Conservation (phyloP, 2,329 filamentous ascomycete genomes). For the Fusarium mexicanum region DNA sequence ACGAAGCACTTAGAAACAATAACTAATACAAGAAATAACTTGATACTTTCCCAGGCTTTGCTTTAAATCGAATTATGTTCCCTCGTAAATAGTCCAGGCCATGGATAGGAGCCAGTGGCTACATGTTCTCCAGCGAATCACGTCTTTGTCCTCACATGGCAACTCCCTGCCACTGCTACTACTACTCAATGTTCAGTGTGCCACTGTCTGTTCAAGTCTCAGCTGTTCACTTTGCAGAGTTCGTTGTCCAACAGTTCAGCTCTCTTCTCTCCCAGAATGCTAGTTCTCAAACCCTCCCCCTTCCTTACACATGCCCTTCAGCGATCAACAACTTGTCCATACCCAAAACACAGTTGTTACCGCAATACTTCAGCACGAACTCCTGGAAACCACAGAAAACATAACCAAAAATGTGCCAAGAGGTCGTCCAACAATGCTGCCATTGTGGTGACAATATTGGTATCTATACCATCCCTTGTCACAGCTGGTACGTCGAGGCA, state of each 20-base stretch:
- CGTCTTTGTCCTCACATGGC: neutral
- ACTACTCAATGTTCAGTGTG: neutral
- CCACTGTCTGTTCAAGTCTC: neutral
- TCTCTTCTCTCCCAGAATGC: neutral
- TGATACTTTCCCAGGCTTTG: neutral
- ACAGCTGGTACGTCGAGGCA: neutral
- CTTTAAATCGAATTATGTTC: neutral
- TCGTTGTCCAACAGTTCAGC: too few species aligned
- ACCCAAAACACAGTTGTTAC: neutral
- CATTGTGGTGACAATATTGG: constrained; percentile 18
- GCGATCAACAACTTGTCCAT: neutral
- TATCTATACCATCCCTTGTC: constrained; percentile 2
- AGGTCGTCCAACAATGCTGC: constrained; percentile 10
- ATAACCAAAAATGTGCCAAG: constrained; percentile 8
- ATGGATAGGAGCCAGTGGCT: neutral
- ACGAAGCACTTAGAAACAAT: neutral
- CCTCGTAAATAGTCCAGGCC: neutral
- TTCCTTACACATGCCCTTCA: neutral
- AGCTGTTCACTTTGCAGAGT: neutral
- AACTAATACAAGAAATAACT: too few species aligned
- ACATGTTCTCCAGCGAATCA: neutral
- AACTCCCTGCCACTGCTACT: neutral
- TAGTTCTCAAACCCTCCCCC: neutral
- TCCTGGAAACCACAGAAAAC: neutral
- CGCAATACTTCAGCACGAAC: neutral